A percentile compares a stretch with the other conserved stretches of the same genome.
Conservation (phyloP, 805 yeast species). For the Yarrowia keelungensis region DNA sequence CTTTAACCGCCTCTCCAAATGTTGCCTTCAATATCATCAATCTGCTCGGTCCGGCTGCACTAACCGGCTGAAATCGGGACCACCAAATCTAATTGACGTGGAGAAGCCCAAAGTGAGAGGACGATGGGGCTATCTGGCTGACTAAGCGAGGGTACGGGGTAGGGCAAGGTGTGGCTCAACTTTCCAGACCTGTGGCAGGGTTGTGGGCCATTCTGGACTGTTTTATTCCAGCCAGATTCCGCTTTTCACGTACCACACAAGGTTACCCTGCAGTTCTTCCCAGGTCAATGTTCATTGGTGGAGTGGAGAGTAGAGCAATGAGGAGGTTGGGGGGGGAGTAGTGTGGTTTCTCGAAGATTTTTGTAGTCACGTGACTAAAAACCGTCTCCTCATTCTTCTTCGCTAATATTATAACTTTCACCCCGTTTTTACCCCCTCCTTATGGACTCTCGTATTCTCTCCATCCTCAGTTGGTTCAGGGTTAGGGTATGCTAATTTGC, state of each 20-base stretch:
- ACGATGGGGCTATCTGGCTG: background rate
- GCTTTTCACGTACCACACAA: background rate
- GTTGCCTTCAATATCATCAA: slow-evolving; percentile 20
- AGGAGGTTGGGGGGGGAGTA: too few species aligned
- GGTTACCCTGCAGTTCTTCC: slow-evolving; percentile 5
- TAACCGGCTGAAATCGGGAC: slow-evolving; percentile 35
- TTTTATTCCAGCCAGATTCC: background rate
- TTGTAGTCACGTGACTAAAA: background rate
- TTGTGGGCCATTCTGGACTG: background rate
- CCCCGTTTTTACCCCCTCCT: too few species aligned
- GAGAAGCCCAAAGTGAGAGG: slow-evolving; percentile 5
- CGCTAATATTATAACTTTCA: background rate
- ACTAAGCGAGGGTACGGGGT: background rate
- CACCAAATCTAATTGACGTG: slow-evolving; percentile 14
- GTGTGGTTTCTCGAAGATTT: too few species aligned
- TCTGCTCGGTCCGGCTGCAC: slow-evolving; percentile 33
- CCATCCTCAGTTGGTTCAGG: slow-evolving; percentile 4
- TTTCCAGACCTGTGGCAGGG: background rate
- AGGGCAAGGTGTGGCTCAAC: background rate
- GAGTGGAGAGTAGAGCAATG: too few species aligned
- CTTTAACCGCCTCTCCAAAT: background rate
- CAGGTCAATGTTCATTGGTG: background rate
- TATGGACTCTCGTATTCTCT: background rate
- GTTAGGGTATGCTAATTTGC: background rate
- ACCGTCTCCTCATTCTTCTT: background rate